Evolutionary conservation across 805 yeast species (phyloP).

Genomic region (Yamadazyma takamatsuzukensis): DNA sequence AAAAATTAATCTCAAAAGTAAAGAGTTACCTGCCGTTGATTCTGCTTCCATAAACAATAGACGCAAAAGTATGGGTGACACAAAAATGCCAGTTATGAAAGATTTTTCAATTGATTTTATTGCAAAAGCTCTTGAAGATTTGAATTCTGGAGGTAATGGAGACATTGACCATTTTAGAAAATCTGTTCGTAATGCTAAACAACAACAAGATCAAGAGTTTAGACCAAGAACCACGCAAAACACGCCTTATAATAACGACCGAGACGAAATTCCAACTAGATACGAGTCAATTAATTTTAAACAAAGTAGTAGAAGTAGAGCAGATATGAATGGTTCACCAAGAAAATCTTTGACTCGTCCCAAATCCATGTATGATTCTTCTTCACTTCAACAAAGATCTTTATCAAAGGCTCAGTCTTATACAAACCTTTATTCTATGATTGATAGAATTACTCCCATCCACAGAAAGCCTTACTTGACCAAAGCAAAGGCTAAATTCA

Average conservation of each 20-base stretch:
- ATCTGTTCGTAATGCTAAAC: slow-evolving; percentile 27
- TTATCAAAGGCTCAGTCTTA: slow-evolving; percentile 33
- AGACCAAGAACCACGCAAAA: slow-evolving; percentile 14
- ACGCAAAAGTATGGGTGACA: slow-evolving; percentile 3
- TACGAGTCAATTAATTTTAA: slow-evolving; percentile 25
- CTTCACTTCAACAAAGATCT: slow-evolving; percentile 16
- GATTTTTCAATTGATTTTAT: slow-evolving; percentile 45
- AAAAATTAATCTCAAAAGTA: slow-evolving; percentile 32
- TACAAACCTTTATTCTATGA: slow-evolving; percentile 27
- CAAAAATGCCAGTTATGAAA: slow-evolving; percentile 33
- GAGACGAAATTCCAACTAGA: slow-evolving; percentile 34
- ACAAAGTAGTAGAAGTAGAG: not conserved
- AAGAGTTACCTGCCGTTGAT: slow-evolving; percentile 21
- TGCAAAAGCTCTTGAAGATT: slow-evolving; percentile 44
- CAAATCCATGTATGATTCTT: slow-evolving; percentile 23
- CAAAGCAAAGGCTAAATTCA: slow-evolving; percentile 38
- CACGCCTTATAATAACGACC: slow-evolving; percentile 26
- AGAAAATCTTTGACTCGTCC: slow-evolving; percentile 14
- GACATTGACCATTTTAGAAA: slow-evolving; percentile 38
- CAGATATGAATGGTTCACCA: slow-evolving; percentile 10
- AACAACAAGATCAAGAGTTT: slow-evolving; percentile 10
- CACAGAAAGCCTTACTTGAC: slow-evolving; percentile 25
- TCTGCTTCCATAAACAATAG: slow-evolving; percentile 6
- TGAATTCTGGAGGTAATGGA: slow-evolving; percentile 43
- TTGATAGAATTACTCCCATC: slow-evolving; percentile 27